Percentiles rank a stretch among this genome's conserved stretches.
These are phyloP conservation scores for Crucihimalaya himalaica DNA, from an alignment of 345 rosid genomes.

Conservation along the genomic window DNA sequence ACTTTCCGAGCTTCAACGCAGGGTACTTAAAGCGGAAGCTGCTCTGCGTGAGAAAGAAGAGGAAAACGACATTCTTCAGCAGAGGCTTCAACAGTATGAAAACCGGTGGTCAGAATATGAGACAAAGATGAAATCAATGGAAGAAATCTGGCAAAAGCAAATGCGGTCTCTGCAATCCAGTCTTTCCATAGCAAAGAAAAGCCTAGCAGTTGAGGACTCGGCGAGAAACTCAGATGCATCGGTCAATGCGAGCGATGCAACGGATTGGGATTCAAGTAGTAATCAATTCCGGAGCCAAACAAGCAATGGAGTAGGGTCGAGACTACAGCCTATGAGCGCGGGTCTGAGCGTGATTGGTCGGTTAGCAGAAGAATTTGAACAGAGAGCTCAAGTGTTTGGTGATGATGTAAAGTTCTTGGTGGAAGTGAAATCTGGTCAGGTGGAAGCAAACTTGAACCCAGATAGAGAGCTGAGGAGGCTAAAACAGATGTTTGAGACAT, in stretches of 20 bases:
- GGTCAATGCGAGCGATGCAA: slow-evolving; percentile 74
- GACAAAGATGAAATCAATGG: slow-evolving; percentile 98
- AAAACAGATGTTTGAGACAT: slow-evolving; percentile 93
- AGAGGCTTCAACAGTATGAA: slow-evolving; percentile 92
- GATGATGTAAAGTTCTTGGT: slow-evolving; percentile 96
- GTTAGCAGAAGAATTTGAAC: slow-evolving; percentile 92
- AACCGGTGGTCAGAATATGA: slow-evolving; percentile 97
- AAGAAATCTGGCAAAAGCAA: slow-evolving; percentile 98
- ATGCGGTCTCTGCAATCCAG: slow-evolving; percentile 96
- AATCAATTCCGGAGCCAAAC: slow-evolving; percentile 55
- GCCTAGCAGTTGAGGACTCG: slow-evolving; percentile 84
- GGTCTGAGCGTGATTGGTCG: slow-evolving; percentile 87
- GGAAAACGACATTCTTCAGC: slow-evolving; percentile 92
- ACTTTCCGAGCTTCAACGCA: slow-evolving; percentile 88
- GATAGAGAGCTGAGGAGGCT: slow-evolving; percentile 84
- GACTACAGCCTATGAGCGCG: slow-evolving; percentile 70
- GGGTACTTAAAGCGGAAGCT: slow-evolving; percentile 91
- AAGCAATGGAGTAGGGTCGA: slow-evolving; percentile 64
- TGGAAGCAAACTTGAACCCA: slow-evolving; percentile 88
- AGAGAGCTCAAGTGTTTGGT: slow-evolving; percentile 93
- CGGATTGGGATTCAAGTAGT: slow-evolving; percentile 76
- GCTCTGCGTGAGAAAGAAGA: slow-evolving; percentile 88
- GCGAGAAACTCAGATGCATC: slow-evolving; percentile 92
- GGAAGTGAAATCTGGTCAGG: slow-evolving; percentile 97
- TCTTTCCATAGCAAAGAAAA: slow-evolving; percentile 95